Percentiles rank a stretch among this genome's conserved stretches.
These are phyloP conservation scores for Cymbomonas tetramitiformis DNA, from an alignment of 139 green algal genomes.

Conservation along the genomic window DNA sequence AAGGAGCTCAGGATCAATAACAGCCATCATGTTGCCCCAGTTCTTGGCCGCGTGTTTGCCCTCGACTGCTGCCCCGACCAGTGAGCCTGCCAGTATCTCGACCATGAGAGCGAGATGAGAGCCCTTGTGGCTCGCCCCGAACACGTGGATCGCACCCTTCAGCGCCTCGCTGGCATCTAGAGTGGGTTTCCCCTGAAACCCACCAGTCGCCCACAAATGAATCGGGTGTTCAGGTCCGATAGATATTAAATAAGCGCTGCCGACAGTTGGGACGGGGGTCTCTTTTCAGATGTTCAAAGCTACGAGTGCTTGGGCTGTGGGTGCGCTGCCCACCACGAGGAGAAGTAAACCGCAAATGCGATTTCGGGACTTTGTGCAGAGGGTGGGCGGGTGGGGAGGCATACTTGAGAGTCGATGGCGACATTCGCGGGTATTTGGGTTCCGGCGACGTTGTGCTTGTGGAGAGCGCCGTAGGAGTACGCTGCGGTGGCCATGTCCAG, in stretches of 20 bases:
- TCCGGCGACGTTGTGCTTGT: slow-evolving; percentile 51
- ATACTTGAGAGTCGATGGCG: slow-evolving; percentile 43
- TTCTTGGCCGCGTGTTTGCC: slow-evolving; percentile 52
- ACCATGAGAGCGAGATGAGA: slow-evolving; percentile 54
- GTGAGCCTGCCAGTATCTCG: slow-evolving; percentile 52
- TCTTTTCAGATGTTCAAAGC: too few relatives aligned
- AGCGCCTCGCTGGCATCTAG: slow-evolving; percentile 48
- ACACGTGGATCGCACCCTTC: slow-evolving; percentile 45
- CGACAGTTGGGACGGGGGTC: too few relatives aligned
- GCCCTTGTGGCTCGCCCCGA: slow-evolving; percentile 51
- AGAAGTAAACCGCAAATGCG: too few relatives aligned
- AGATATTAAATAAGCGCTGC: too few relatives aligned
- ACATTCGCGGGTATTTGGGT: slow-evolving; percentile 38
- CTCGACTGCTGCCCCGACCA: slow-evolving; percentile 47
- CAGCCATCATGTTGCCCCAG: slow-evolving; percentile 62
- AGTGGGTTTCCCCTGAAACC: slow-evolving; percentile 36
- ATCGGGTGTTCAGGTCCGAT: too few relatives aligned
- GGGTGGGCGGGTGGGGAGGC: too few relatives aligned
- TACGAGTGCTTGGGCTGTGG: too few relatives aligned
- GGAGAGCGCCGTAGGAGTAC: slow-evolving; percentile 50
- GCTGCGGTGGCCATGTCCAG: slow-evolving; percentile 63
- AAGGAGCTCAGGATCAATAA: slow-evolving; percentile 46
- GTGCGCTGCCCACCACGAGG: too few relatives aligned
- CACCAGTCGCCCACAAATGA: too few relatives aligned
- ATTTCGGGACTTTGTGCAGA: too few relatives aligned